phyloP scores from a whole-genome alignment of 2,329 filamentous ascomycete genomes.

The Seiridium cupressi region DNA sequence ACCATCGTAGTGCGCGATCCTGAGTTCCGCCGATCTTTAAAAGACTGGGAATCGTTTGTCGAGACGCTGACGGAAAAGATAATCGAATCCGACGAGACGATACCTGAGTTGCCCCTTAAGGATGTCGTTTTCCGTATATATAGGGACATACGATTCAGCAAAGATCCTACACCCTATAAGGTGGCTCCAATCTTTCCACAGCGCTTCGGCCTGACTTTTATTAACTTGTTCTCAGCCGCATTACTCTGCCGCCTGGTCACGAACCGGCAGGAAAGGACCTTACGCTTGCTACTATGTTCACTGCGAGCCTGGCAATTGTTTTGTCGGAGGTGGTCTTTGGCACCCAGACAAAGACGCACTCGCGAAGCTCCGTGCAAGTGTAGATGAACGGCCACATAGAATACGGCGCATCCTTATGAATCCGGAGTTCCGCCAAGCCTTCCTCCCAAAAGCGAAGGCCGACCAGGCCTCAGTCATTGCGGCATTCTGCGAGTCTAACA shows the following conservation, averaged over 20 bases:
- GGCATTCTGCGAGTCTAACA: slow-evolving; percentile 70
- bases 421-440: slow-evolving; percentile 58
- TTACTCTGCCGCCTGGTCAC: slow-evolving; percentile 81
- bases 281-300: slow-evolving; percentile 91
- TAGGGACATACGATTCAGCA: slow-evolving; percentile 79
- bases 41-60: slow-evolving; percentile 80
- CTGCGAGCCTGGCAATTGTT: slow-evolving; percentile 68
- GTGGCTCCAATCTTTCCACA: slow-evolving; percentile 37
- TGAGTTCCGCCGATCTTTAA: slow-evolving; percentile 74
- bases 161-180: slow-evolving; percentile 87
- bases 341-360: slow-evolving; percentile 69
- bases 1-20: slow-evolving; percentile 65
- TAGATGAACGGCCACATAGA: slow-evolving; percentile 69
- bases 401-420: slow-evolving; percentile 68
- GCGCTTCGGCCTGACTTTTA: slow-evolving; percentile 7
- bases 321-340: slow-evolving; percentile 82
- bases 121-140: slow-evolving; percentile 88
- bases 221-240: slow-evolving; percentile 53
- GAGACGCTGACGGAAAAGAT: slow-evolving; percentile 70
- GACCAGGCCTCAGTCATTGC: slow-evolving; percentile 53
- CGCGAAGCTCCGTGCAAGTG: slow-evolving; percentile 65
- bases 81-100: slow-evolving; percentile 71
- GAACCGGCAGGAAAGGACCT: slow-evolving; percentile 81
- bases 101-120: slow-evolving; percentile 83
- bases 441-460: slow-evolving; percentile 56